These are phyloP conservation scores for Dactylonectria estremocensis DNA, from an alignment of 2,329 filamentous ascomycete genomes.

Conservation along the genomic window DNA sequence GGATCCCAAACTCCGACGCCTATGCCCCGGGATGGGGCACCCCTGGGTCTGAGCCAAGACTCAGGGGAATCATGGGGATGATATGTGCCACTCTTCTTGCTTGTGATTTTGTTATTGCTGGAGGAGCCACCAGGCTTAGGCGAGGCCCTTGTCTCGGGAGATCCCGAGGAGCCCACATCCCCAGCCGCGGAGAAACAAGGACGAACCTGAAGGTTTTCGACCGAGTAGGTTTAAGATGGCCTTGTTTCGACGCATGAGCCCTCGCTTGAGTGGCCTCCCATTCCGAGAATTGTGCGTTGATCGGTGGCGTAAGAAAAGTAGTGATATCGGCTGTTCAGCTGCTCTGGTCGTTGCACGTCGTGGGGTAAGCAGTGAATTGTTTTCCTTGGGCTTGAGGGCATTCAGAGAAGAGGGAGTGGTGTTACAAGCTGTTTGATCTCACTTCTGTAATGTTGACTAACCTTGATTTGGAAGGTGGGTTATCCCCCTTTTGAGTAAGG, in stretches of 20 bases:
- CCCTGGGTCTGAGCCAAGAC: background rate
- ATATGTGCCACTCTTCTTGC: background rate
- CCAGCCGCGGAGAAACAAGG: background rate
- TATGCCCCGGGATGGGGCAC: background rate
- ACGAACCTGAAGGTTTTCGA: background rate
- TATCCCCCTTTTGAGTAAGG: background rate
- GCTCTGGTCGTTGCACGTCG: background rate
- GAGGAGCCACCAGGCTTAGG: background rate
- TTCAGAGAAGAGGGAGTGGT: background rate
- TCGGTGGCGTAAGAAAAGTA: background rate
- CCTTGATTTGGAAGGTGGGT: background rate
- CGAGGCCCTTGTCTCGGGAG: background rate
- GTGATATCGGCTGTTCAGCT: background rate
- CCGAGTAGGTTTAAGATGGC: background rate
- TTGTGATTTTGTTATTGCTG: background rate
- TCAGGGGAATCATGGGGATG: background rate
- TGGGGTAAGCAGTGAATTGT: background rate
- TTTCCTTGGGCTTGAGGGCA: background rate
- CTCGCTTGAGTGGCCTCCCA: background rate
- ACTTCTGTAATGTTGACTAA: background rate
- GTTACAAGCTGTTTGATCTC: background rate
- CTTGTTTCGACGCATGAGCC: slow-evolving; percentile 3
- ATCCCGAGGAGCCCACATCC: background rate
- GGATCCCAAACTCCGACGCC: background rate
- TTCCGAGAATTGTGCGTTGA: background rate